A percentile compares a stretch with the other conserved stretches of the same genome.
Conservation (phyloP, 768 basidiomycete species). For the Pleurotus giganteus region DNA sequence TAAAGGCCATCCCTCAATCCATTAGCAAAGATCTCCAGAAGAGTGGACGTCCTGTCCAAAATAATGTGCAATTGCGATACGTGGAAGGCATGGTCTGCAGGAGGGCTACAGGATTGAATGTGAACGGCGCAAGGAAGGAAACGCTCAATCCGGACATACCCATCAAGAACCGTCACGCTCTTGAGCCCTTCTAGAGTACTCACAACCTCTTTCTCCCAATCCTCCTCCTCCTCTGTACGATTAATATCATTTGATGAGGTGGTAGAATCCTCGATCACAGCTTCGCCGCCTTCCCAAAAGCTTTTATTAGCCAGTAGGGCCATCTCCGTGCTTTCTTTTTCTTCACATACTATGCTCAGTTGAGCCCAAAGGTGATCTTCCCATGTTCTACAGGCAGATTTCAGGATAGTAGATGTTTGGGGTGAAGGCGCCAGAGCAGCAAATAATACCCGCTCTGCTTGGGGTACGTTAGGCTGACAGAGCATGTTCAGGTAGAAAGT, state of each 20-base stretch:
- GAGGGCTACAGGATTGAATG: constrained; percentile 35
- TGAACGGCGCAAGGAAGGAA: background rate
- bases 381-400: constrained; percentile 83
- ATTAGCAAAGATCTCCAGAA: constrained; percentile 68
- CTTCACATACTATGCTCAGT: constrained; percentile 76
- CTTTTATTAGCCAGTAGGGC: constrained; percentile 57
- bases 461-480: constrained; percentile 53
- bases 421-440: constrained; percentile 79
- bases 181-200: constrained; percentile 56
- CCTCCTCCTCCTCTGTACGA: constrained; percentile 35
- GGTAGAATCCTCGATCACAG: constrained; percentile 35
- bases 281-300: constrained; percentile 76
- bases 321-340: constrained; percentile 72
- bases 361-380: constrained; percentile 96
- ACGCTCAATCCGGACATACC: constrained; percentile 38
- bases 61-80: constrained; percentile 81
- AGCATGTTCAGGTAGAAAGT: background rate
- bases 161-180: constrained; percentile 58
- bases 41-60: constrained; percentile 58
- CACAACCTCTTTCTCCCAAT: constrained; percentile 67
- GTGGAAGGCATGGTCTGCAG: constrained; percentile 76
- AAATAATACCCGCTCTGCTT: constrained; percentile 81
- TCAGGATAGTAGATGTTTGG: constrained; percentile 62
- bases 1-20: constrained; percentile 54
- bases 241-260: background rate